These are phyloP conservation scores for Strombidium stylifer DNA, from an alignment of 73 alveolate species.

Conservation along the genomic window DNA sequence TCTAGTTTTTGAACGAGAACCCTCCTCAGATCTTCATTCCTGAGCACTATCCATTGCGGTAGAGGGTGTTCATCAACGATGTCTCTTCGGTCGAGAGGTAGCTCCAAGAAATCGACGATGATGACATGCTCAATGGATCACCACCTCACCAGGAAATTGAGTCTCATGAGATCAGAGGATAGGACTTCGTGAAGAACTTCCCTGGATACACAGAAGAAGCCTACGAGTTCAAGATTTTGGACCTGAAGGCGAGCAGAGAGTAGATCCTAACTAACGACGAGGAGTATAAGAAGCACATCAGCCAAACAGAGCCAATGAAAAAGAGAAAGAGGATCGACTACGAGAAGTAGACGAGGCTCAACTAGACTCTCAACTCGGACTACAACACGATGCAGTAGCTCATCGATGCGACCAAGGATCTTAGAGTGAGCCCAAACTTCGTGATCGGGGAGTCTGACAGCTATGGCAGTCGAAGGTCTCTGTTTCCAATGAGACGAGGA, in stretches of 20 bases:
- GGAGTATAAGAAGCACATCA: too few relatives aligned
- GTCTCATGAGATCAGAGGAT: neutral
- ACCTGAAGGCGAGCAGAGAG: too few relatives aligned
- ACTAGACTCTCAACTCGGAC: too few relatives aligned
- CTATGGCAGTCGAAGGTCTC: neutral
- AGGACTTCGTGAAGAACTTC: neutral
- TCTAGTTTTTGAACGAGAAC: slow-evolving; percentile 5
- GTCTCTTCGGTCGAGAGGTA: neutral
- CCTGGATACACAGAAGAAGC: neutral
- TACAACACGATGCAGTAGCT: too few relatives aligned
- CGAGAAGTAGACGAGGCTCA: too few relatives aligned
- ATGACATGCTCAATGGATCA: neutral
- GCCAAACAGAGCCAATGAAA: too few relatives aligned
- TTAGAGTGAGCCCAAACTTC: too few relatives aligned
- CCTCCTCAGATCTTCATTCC: slow-evolving; percentile 13
- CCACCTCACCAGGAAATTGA: neutral
- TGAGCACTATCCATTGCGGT: slow-evolving; percentile 9
- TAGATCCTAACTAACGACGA: too few relatives aligned
- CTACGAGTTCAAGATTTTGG: neutral
- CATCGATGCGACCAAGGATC: too few relatives aligned
- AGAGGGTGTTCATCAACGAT: neutral
- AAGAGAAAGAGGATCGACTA: too few relatives aligned
- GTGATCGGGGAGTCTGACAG: too few relatives aligned
- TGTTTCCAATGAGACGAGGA: slow-evolving; percentile 13
- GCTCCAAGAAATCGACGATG: slow-evolving; percentile 10